Percentiles rank a stretch among this genome's conserved stretches.
These are phyloP conservation scores for Calocybe gangraenosa DNA, from an alignment of 768 basidiomycete species.

Conservation along the genomic window DNA sequence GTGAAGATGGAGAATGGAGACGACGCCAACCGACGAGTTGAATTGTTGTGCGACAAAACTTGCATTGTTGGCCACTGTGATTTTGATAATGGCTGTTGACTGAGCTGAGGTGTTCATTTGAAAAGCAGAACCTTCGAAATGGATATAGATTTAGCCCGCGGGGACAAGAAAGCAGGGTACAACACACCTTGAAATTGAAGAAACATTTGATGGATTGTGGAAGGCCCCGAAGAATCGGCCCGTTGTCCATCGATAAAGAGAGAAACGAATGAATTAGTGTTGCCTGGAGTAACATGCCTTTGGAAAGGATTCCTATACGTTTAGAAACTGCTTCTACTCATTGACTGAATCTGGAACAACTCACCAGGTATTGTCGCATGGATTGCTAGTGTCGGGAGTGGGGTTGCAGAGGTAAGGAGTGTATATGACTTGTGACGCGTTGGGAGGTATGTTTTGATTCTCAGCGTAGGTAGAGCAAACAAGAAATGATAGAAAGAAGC, in stretches of 20 bases:
- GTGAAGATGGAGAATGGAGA: constrained; percentile 34
- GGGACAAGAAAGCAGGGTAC: neutral
- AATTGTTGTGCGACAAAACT: constrained; percentile 28
- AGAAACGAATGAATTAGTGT: constrained; percentile 24
- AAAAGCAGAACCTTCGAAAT: constrained; percentile 35
- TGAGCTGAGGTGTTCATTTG: constrained; percentile 37
- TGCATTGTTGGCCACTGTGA: constrained; percentile 41
- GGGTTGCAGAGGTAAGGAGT: constrained; percentile 44
- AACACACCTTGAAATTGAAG: constrained; percentile 47
- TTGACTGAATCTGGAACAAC: constrained; percentile 4
- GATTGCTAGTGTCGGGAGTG: constrained; percentile 21
- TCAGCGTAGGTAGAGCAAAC: constrained; percentile 9
- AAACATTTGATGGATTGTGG: constrained; percentile 55
- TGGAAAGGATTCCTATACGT: constrained; percentile 12
- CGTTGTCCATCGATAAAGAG: constrained; percentile 39
- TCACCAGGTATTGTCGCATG: constrained; percentile 44
- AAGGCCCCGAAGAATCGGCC: constrained; percentile 31
- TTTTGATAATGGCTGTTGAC: constrained; percentile 50
- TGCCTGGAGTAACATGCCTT: constrained; percentile 16
- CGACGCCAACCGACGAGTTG: constrained; percentile 36
- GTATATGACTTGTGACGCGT: constrained; percentile 38
- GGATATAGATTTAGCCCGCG: neutral
- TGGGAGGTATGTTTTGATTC: constrained; percentile 25
- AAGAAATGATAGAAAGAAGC: constrained; percentile 7
- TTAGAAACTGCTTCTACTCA: neutral